These are phyloP conservation scores for Nicotiana otophora DNA, from an alignment of 257 asterid genomes.

Conservation along the genomic window DNA sequence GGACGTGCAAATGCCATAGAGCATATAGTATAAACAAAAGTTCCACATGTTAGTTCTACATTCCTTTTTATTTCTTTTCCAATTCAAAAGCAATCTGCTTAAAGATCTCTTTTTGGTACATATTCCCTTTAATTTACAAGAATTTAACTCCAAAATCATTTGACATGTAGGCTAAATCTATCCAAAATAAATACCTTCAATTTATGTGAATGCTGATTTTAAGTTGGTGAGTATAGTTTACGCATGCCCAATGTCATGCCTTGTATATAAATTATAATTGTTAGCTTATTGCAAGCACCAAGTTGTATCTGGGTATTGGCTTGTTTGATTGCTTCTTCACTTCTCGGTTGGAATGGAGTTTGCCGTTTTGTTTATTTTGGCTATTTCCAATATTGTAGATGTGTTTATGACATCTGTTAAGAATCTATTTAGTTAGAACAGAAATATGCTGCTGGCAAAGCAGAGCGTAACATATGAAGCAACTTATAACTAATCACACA, in stretches of 20 bases:
- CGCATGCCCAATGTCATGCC: not conserved
- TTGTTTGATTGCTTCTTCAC: not conserved
- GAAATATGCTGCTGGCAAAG: not conserved
- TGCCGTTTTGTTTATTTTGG: not conserved
- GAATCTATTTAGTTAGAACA: not conserved
- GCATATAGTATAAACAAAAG: not conserved
- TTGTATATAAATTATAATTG: not conserved
- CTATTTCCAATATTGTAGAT: not conserved
- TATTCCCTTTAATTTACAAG: not conserved
- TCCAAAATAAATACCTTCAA: not conserved
- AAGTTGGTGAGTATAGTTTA: not conserved
- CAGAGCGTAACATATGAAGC: not conserved
- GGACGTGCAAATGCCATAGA: not conserved
- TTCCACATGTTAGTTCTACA: not conserved
- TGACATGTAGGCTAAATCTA: not conserved
- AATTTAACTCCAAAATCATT: not conserved
- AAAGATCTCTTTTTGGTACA: too few species aligned
- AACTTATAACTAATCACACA: not conserved
- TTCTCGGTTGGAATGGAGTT: not conserved
- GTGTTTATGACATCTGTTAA: not conserved
- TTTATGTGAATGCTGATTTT: not conserved
- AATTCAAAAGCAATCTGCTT: not conserved
- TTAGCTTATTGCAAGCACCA: not conserved
- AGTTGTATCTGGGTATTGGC: not conserved
- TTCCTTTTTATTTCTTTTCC: not conserved